Conservation (phyloP, 768 basidiomycete species). For the Bullera alba region DNA sequence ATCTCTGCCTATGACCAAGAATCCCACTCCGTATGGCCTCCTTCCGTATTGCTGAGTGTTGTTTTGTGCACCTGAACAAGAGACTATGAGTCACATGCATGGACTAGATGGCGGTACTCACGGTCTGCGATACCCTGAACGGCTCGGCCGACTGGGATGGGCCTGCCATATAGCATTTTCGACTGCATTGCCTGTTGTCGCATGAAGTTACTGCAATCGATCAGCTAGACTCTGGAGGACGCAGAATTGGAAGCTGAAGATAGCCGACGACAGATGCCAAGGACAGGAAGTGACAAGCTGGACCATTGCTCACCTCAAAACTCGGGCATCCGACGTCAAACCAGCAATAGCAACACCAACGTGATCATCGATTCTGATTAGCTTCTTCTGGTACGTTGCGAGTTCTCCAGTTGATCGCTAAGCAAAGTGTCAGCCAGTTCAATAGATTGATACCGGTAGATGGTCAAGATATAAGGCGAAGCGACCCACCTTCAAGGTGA, state of each 20-base stretch:
- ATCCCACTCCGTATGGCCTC: constrained; percentile 95
- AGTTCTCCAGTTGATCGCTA: constrained; percentile 96
- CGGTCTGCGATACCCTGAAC: constrained; percentile 93
- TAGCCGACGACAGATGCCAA: background rate
- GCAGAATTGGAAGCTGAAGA: background rate
- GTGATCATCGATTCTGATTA: constrained; percentile 99
- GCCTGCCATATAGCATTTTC: constrained; percentile 90
- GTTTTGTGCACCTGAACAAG: constrained; percentile 76
- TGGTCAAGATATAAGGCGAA: background rate
- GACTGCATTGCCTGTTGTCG: constrained; percentile 95
- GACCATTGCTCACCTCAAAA: constrained; percentile 63
- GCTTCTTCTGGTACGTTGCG: constrained; percentile 99
- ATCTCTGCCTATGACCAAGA: constrained; percentile 93
- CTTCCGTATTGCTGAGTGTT: constrained; percentile 98
- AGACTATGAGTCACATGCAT: background rate
- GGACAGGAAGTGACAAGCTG: background rate
- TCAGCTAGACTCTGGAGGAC: background rate
- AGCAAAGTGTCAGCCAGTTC: background rate
- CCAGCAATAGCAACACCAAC: constrained; percentile 99
- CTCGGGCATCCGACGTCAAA: constrained; percentile 95
- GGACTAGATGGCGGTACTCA: constrained; percentile 49
- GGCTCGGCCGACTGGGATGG: constrained; percentile 86
- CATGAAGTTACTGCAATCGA: constrained; percentile 90
- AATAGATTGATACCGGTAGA: background rate
- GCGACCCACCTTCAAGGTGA: constrained; percentile 76